Percentiles rank a stretch among this genome's conserved stretches.
These are phyloP conservation scores for Aotearoamyces nothofagi DNA, from an alignment of 2,329 filamentous ascomycete species.

Conservation along the genomic window DNA sequence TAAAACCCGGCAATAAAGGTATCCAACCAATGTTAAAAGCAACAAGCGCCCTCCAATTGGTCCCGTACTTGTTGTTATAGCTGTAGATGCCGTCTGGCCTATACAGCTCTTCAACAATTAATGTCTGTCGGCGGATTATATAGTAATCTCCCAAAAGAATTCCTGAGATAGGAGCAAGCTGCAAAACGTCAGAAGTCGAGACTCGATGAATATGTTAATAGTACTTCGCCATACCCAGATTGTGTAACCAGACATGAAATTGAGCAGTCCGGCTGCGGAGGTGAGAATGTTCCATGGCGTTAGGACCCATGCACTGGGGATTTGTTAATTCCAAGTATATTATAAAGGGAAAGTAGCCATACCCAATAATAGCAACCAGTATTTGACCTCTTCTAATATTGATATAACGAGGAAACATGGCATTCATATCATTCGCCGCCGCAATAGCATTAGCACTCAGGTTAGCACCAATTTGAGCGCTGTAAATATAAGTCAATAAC, in stretches of 20 bases:
- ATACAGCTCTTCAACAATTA: slow-evolving; percentile 23
- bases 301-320: slow-evolving; percentile 41
- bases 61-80: slow-evolving; percentile 12
- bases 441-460: slow-evolving; percentile 39
- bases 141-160: slow-evolving; percentile 44
- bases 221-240: too few species aligned
- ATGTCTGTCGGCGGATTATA: slow-evolving; percentile 26
- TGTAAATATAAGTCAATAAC: too few species aligned
- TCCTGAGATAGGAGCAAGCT: slow-evolving; percentile 41
- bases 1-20: slow-evolving; percentile 15
- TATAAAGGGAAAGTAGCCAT: too few species aligned
- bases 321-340: too few species aligned
- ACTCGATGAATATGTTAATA: too few species aligned
- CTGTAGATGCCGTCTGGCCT: slow-evolving; percentile 14
- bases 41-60: slow-evolving; percentile 14
- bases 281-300: slow-evolving; percentile 52
- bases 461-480: slow-evolving; percentile 39
- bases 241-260: slow-evolving; percentile 53
- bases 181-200: too few species aligned
- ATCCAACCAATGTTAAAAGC: slow-evolving; percentile 11
- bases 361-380: slow-evolving; percentile 34
- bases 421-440: slow-evolving; percentile 38
- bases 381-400: slow-evolving; percentile 40
- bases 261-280: slow-evolving; percentile 40
- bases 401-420: slow-evolving; percentile 34